phyloP scores from a whole-genome alignment of 345 rosid species.

The Barbarea vulgaris region DNA sequence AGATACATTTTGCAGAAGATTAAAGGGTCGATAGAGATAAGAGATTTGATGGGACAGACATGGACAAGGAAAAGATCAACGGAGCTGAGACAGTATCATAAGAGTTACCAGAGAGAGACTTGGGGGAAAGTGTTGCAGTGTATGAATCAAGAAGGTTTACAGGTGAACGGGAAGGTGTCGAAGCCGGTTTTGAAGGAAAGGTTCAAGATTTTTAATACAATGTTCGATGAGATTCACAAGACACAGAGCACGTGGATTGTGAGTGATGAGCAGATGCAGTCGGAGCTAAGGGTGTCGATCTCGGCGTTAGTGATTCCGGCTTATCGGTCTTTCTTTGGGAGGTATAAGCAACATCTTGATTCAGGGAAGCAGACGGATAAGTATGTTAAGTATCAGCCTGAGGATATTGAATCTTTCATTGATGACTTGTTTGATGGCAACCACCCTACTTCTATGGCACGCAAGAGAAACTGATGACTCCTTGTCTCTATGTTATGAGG shows the following conservation, averaged over 20 bases:
- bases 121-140: constrained; percentile 70
- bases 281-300: constrained; percentile 85
- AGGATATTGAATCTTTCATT: constrained; percentile 67
- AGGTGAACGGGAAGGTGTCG: constrained; percentile 60
- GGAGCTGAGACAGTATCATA: constrained; percentile 73
- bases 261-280: constrained; percentile 81
- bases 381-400: constrained; percentile 85
- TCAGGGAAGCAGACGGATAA: constrained; percentile 68
- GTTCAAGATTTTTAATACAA: constrained; percentile 68
- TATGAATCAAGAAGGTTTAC: constrained; percentile 69
- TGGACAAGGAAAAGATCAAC: constrained; percentile 72
- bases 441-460: constrained; percentile 52
- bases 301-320: constrained; percentile 85
- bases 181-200: constrained; percentile 76
- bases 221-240: constrained; percentile 89
- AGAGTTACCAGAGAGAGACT: constrained; percentile 82
- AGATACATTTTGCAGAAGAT: constrained; percentile 77
- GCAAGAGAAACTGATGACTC: constrained; percentile 42
- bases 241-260: constrained; percentile 90
- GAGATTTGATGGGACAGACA: constrained; percentile 53
- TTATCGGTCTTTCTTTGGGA: constrained; percentile 70
- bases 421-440: constrained; percentile 90
- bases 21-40: constrained; percentile 66
- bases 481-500: background rate
- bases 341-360: constrained; percentile 70